Conservation (phyloP, 192 early-diverging fungal species). For the Lobulomyces angularis region DNA sequence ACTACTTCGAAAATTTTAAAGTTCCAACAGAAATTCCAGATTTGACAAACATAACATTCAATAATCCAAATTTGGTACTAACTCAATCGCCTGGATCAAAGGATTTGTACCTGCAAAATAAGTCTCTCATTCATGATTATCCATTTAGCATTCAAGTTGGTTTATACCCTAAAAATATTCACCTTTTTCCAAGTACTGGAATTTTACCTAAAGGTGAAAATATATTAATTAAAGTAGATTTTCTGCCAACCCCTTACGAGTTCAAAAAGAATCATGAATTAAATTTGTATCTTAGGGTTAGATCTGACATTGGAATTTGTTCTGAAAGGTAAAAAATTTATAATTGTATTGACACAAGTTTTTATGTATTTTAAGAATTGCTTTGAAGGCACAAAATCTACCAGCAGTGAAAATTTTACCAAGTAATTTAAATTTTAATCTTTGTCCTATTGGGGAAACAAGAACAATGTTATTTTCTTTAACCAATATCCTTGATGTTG, state of each 20-base stretch:
- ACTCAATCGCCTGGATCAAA: conserved; percentile 23
- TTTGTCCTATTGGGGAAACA: conserved; percentile 26
- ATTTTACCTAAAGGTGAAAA: conserved; percentile 22
- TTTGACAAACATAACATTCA: conserved; percentile 20
- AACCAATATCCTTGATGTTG: conserved; percentile 26
- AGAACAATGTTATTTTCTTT: conserved; percentile 16
- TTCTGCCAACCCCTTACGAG: conserved; percentile 19
- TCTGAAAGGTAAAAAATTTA: too few species aligned
- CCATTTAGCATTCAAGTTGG: conserved; percentile 20
- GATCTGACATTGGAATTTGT: conserved; percentile 21
- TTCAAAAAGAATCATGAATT: conserved; percentile 22
- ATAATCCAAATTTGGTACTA: conserved; percentile 23
- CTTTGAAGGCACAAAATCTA: conserved; percentile 28
- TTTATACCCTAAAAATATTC: conserved; percentile 8
- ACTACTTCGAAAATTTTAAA: too few species aligned
- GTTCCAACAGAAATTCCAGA: conserved; percentile 9
- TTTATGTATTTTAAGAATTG: conserved; percentile 14
- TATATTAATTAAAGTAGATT: conserved; percentile 12
- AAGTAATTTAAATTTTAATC: conserved; percentile 24
- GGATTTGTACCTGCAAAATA: conserved; percentile 30
- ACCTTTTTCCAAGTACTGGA: conserved; percentile 28
- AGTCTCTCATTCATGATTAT: conserved; percentile 18
- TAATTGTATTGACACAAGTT: conserved; percentile 12
- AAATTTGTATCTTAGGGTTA: conserved; percentile 23
- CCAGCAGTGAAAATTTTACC: conserved; percentile 29